Percentiles rank a stretch among this genome's conserved stretches.
Conservation (phyloP, 352 stramenopile genomes). For the Phytophthora citrophthora region DNA sequence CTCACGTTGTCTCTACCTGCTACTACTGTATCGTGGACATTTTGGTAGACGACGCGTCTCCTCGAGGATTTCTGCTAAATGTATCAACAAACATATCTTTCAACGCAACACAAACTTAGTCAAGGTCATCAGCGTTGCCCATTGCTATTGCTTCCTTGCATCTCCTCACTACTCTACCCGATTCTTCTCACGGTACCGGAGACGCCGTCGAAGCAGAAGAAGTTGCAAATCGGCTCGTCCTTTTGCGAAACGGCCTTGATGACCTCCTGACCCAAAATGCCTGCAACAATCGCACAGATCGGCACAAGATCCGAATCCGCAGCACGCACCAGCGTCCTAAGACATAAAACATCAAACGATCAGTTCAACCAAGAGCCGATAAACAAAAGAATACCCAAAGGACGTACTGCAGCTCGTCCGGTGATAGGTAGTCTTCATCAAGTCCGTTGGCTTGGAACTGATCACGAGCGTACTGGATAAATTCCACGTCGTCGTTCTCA, state of each 20-base stretch:
- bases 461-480: slow-evolving; percentile 62
- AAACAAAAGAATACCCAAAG: no score
- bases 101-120: slow-evolving; percentile 12
- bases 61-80: slow-evolving; percentile 10
- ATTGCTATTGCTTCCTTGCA: slow-evolving; percentile 19
- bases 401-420: slow-evolving; percentile 54
- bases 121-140: slow-evolving; percentile 1
- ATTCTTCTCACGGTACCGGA: slow-evolving; percentile 66
- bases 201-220: slow-evolving; percentile 93
- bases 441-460: slow-evolving; percentile 67
- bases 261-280: slow-evolving; percentile 97
- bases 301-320: slow-evolving; percentile 81
- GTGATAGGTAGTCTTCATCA: slow-evolving; percentile 63
- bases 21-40: background rate
- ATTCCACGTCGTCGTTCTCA: slow-evolving; percentile 37
- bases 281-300: slow-evolving; percentile 95
- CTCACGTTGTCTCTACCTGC: background rate
- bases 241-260: slow-evolving; percentile 98
- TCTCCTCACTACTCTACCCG: slow-evolving; percentile 33
- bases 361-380: background rate
- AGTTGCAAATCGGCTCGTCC: slow-evolving; percentile 96
- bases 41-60: background rate
- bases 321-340: slow-evolving; percentile 50
- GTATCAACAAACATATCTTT: slow-evolving; percentile 12
- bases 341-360: background rate